Evolutionary conservation across 2,329 filamentous ascomycete genomes (phyloP).

Genomic region (Rugonectria rugulosa): DNA sequence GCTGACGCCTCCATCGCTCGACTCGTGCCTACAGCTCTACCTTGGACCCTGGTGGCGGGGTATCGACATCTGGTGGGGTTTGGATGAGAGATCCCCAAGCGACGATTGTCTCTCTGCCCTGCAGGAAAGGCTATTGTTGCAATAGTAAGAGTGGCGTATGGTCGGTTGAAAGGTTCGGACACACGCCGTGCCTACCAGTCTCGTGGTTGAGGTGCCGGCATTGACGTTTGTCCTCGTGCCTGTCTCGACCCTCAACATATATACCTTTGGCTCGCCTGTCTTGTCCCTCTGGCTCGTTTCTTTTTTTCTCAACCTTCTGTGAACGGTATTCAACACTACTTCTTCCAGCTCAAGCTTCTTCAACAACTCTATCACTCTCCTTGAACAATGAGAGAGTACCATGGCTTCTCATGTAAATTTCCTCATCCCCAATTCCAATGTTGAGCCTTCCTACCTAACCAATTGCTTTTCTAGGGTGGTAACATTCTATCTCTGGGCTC

Average conservation of each 20-base stretch:
- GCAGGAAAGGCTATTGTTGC: conserved; percentile 30
- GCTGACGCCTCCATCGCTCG: conserved; percentile 38
- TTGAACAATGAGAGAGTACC: conserved; percentile 71
- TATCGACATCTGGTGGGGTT: conserved; percentile 35
- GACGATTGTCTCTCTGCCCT: conserved; percentile 13
- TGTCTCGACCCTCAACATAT: conserved; percentile 24
- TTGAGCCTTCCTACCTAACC: conserved; percentile 34
- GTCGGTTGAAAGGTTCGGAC: conserved; percentile 24
- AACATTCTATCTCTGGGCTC: conserved; percentile 59
- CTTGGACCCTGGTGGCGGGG: conserved; percentile 33
- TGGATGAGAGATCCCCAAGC: conserved; percentile 28
- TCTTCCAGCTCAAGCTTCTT: conserved; percentile 30
- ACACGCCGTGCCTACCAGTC: conserved; percentile 18
- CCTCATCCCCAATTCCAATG: neutral
- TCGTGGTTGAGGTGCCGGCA: conserved; percentile 13
- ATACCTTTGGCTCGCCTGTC: conserved; percentile 32
- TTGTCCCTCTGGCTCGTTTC: conserved; percentile 15
- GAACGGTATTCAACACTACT: conserved; percentile 45
- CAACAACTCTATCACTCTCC: conserved; percentile 42
- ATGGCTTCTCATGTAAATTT: conserved; percentile 70
- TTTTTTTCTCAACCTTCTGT: conserved; percentile 38
- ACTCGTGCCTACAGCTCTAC: conserved; percentile 7
- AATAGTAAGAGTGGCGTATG: conserved; percentile 25
- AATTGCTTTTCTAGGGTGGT: conserved; percentile 55
- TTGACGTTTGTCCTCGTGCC: neutral